Evolutionary conservation across 2,329 filamentous ascomycete genomes (phyloP).

Genomic region (Cytospora mali): DNA sequence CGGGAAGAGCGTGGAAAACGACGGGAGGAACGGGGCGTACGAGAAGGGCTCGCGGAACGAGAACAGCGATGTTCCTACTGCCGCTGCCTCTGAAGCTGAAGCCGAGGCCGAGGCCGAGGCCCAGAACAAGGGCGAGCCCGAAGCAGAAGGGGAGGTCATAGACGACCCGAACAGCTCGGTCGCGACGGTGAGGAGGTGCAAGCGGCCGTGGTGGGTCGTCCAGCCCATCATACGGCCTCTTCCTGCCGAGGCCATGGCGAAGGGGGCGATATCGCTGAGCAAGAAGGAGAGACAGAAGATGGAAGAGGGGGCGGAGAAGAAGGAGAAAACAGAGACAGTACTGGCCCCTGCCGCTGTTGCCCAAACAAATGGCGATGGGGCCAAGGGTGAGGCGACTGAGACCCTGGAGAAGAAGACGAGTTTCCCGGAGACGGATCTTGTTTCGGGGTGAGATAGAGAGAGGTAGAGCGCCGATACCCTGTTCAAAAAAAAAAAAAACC

Average conservation of each 20-base stretch:
- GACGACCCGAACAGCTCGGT: constrained; percentile 61
- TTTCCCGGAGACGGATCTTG: constrained; percentile 20
- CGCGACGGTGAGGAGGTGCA: constrained; percentile 71
- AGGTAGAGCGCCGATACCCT: background rate
- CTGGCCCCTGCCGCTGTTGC: background rate
- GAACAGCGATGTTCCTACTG: background rate
- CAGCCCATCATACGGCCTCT: constrained; percentile 86
- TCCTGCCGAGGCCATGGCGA: constrained; percentile 83
- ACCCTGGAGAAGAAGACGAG: constrained; percentile 21
- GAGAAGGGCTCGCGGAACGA: constrained; percentile 34
- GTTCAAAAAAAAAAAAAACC: background rate
- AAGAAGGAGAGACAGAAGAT: constrained; percentile 65
- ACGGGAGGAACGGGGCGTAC: constrained; percentile 25
- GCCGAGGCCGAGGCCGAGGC: constrained; percentile 34
- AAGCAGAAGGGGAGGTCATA: constrained; percentile 39
- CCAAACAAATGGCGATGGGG: constrained; percentile 4
- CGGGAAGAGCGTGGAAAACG: constrained; percentile 50
- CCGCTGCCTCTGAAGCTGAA: background rate
- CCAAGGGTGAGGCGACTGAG: constrained; percentile 10
- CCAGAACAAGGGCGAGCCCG: constrained; percentile 32
- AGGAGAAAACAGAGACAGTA: constrained; percentile 3
- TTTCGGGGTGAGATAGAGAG: constrained; percentile 16
- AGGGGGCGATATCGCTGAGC: constrained; percentile 73
- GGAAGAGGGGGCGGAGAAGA: constrained; percentile 39
- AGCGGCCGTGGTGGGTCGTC: constrained; percentile 85